Evolutionary conservation across 2,329 filamentous ascomycete genomes (phyloP).

Genomic region (Ophiostoma novo-ulmi): DNA sequence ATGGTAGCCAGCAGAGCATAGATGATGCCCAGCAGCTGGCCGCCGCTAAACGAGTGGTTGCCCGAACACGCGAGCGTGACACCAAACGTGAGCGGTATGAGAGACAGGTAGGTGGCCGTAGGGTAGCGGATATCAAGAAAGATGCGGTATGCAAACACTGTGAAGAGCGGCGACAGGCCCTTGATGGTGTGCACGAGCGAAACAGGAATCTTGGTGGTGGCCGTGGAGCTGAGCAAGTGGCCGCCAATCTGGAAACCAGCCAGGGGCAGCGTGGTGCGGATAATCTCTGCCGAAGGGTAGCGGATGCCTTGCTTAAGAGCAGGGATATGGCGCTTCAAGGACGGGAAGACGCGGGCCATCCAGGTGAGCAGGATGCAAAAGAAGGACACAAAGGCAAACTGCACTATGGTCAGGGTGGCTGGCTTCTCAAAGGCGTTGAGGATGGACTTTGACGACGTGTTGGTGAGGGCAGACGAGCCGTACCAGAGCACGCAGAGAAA

Average conservation of each 20-base stretch:
- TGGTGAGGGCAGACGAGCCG: slow-evolving; percentile 88
- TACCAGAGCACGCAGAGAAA: slow-evolving; percentile 88
- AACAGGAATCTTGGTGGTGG: slow-evolving; percentile 90
- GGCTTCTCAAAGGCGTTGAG: slow-evolving; percentile 86
- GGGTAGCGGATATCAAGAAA: slow-evolving; percentile 88
- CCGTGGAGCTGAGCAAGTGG: slow-evolving; percentile 88
- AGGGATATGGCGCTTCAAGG: slow-evolving; percentile 65
- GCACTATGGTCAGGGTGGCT: slow-evolving; percentile 82
- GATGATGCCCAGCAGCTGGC: slow-evolving; percentile 82
- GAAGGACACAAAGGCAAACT: slow-evolving; percentile 87
- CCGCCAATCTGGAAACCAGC: slow-evolving; percentile 90
- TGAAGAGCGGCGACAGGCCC: slow-evolving; percentile 91
- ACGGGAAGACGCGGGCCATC: slow-evolving; percentile 67
- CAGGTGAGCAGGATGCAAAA: slow-evolving; percentile 79
- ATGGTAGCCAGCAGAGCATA: slow-evolving; percentile 86
- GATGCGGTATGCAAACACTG: slow-evolving; percentile 84
- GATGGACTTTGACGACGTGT: slow-evolving; percentile 96
- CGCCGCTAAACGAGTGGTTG: slow-evolving; percentile 62
- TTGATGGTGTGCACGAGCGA: slow-evolving; percentile 98
- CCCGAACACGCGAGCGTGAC: slow-evolving; percentile 95
- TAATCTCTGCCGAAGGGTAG: slow-evolving; percentile 71
- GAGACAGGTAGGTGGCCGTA: slow-evolving; percentile 75
- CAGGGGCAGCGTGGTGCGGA: slow-evolving; percentile 82
- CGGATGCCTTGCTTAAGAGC: slow-evolving; percentile 81
- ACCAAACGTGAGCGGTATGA: slow-evolving; percentile 87